phyloP scores from a whole-genome alignment of 371 early-diverging fungal genomes.

The Lichtheimia hyalospora region DNA sequence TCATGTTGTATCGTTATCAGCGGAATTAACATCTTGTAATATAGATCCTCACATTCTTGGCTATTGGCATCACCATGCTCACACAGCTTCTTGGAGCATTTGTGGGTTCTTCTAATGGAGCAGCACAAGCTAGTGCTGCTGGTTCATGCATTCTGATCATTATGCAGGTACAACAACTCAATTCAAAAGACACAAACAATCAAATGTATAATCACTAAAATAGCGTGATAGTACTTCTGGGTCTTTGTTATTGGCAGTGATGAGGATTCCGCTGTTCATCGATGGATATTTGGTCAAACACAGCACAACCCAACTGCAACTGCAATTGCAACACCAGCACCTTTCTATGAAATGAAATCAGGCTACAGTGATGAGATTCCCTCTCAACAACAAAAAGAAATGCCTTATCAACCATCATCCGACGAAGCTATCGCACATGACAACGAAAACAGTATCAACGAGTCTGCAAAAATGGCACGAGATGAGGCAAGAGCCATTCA shows the following conservation, averaged over 20 bases:
- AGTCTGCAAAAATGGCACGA: neutral
- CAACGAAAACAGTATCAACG: no score
- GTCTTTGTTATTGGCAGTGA: slow-evolving; percentile 71
- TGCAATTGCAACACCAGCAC: slow-evolving; percentile 1
- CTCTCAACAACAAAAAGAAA: no score
- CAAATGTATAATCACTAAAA: neutral
- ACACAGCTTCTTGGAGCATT: slow-evolving; percentile 36
- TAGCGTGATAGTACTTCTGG: slow-evolving; percentile 59
- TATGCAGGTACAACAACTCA: slow-evolving; percentile 26
- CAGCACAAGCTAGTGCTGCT: slow-evolving; percentile 47
- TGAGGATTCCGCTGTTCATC: slow-evolving; percentile 57
- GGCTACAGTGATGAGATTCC: no score
- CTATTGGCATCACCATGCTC: slow-evolving; percentile 54
- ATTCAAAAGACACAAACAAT: neutral
- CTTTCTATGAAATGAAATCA: no score
- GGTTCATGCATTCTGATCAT: slow-evolving; percentile 63
- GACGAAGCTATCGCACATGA: no score
- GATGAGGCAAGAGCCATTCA: slow-evolving; percentile 5
- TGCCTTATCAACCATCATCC: no score
- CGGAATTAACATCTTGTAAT: neutral
- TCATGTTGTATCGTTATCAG: neutral
- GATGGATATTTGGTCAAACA: slow-evolving; percentile 7
- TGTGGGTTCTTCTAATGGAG: slow-evolving; percentile 2
- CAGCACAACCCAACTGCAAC: neutral
- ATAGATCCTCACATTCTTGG: slow-evolving; percentile 57